These are phyloP conservation scores for Vitis vinifera DNA, from an alignment of 164 flowering plant species.

Conservation along the genomic window DNA sequence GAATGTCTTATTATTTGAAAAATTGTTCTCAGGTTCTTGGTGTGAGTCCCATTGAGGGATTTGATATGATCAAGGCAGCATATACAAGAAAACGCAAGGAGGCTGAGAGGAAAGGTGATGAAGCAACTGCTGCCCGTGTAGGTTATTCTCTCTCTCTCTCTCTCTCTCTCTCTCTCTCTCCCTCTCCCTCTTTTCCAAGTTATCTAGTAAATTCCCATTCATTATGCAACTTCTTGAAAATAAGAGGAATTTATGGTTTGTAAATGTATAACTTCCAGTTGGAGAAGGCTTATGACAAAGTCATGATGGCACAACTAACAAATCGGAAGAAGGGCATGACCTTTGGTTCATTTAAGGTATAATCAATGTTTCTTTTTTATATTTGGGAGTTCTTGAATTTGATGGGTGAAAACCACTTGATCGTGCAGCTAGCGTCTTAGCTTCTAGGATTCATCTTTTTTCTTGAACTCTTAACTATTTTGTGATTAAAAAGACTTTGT, in stretches of 20 bases:
- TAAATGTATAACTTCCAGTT: slow-evolving; percentile 44
- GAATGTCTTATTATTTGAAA: neutral
- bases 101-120: slow-evolving; percentile 86
- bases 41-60: slow-evolving; percentile 79
- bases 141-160: slow-evolving; percentile 16
- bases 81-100: slow-evolving; percentile 75
- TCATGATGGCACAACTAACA: slow-evolving; percentile 83
- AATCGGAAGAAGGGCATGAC: slow-evolving; percentile 87
- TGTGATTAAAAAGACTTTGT: too few relatives aligned
- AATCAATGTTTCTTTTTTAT: neutral
- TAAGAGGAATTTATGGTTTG: slow-evolving; percentile 1
- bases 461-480: too few relatives aligned
- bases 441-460: too few relatives aligned
- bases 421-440: too few relatives aligned
- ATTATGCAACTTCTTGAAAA: too few relatives aligned
- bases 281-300: slow-evolving; percentile 89
- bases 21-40: slow-evolving; percentile 63
- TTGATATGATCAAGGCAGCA: slow-evolving; percentile 69
- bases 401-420: slow-evolving; percentile 1
- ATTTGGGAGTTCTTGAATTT: neutral
- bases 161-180: neutral
- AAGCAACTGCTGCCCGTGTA: slow-evolving; percentile 63
- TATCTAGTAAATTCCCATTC: too few relatives aligned
- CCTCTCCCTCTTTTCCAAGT: too few relatives aligned
- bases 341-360: slow-evolving; percentile 83